Evolutionary conservation across 768 basidiomycete species (phyloP), one percentile per base, ranked within the genome.

Genomic region (Suillus fuscotomentosus): DNA sequence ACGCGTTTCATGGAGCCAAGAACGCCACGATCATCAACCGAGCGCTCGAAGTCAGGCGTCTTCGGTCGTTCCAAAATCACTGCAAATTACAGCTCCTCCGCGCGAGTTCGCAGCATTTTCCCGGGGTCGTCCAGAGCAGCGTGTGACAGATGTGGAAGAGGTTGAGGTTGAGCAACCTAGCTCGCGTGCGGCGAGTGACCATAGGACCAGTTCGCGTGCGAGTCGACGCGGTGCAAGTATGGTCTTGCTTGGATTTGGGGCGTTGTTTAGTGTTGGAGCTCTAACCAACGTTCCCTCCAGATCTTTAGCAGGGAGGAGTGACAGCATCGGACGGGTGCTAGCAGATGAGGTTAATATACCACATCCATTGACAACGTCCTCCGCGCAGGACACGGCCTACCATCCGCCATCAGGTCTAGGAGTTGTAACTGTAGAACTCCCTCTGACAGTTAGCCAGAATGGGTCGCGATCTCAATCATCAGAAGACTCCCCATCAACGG

Each of bases 211-310:
- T 64, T 89, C 89, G n/a, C 82, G 88, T 66, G 86, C 87, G 9
- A 89, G 87, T 69, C 83, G 87, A 65, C 84, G 86, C 66, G 85
- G 89, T 38, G 89, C 90, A 6, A 87, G 87, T 2, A 88, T 97
- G 80, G 86, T 96, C 22, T 92, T 97, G 69, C 80, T 97, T 66
- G 85, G 91, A 43, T 80, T 86, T 13, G 94, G 92, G 79, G 81
- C 88, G 13, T 77, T 97, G 65, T 89, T 93, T 68, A 83, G 92
- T 0, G 70, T 92, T 14, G 88, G 89, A 3, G 79, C 83, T 38
- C 73, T 88, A 57, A 73, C 79, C 4, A 74, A 76, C 10, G 74
- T 69, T 39, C 67, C 71, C 51, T 70, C 71, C 27, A 71, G 75
- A 8, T 63, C 75, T 14, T 63, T 73, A 8, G 61, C 74, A 0